Conservation (phyloP, 148 eudicot genomes). For the Chenopodium suecicum region DNA sequence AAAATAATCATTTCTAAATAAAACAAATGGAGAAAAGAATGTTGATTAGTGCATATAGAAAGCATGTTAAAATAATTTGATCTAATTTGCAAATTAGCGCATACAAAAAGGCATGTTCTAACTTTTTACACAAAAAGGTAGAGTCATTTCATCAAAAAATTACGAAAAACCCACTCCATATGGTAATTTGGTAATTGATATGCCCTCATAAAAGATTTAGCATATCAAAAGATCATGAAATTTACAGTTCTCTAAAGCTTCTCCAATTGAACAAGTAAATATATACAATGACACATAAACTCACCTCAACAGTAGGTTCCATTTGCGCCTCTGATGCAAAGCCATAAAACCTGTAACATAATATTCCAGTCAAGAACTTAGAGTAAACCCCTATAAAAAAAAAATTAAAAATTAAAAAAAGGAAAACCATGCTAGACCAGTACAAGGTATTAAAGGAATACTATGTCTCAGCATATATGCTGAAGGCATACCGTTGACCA, state of each 20-base stretch:
- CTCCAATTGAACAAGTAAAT: neutral
- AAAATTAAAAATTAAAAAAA: neutral
- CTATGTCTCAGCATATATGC: conserved; percentile 1
- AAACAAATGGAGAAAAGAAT: neutral
- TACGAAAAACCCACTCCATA: neutral
- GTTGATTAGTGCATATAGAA: neutral
- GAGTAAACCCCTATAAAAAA: neutral
- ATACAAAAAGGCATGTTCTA: neutral
- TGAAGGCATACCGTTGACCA: conserved; percentile 68
- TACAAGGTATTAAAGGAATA: neutral
- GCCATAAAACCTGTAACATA: conserved; percentile 71
- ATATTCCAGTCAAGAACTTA: conserved; percentile 10
- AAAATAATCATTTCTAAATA: neutral
- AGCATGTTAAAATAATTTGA: neutral
- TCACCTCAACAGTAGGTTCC: conserved; percentile 95
- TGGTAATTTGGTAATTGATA: neutral
- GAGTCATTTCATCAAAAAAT: neutral
- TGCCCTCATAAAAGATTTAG: neutral
- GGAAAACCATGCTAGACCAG: neutral
- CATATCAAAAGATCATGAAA: neutral
- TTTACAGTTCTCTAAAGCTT: neutral
- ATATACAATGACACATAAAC: conserved; percentile 4
- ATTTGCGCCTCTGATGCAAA: conserved; percentile 93
- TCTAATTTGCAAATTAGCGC: neutral
- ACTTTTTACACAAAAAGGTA: neutral